Evolutionary conservation across 805 yeast genomes (phyloP).

Genomic region (Wickerhamomyces canadensis): DNA sequence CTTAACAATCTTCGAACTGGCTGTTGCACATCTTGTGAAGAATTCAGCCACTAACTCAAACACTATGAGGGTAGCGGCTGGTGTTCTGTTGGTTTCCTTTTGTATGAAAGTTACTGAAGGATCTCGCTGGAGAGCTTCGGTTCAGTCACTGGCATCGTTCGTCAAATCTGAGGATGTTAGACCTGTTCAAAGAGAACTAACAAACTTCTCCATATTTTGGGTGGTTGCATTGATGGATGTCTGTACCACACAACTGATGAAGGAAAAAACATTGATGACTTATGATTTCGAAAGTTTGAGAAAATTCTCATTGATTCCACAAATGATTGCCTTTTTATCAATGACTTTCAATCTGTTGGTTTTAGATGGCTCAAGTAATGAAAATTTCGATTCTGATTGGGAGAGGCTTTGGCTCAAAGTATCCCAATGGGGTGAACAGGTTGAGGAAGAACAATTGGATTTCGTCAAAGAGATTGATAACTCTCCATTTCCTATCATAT

Average conservation of each 20-base stretch:
- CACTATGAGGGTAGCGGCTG: slow-evolving; percentile 2
- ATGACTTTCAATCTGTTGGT: slow-evolving; percentile 7
- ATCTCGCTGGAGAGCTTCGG: slow-evolving; percentile 2
- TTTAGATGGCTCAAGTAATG: slow-evolving; percentile 1
- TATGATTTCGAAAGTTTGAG: slow-evolving; percentile 5
- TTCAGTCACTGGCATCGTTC: slow-evolving; percentile 1
- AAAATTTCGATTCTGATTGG: slow-evolving; percentile 31
- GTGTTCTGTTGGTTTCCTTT: slow-evolving; percentile 2
- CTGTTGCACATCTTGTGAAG: slow-evolving; percentile 3
- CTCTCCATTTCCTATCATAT: slow-evolving; percentile 30
- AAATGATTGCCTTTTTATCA: slow-evolving; percentile 3
- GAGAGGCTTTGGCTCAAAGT: slow-evolving; percentile 32
- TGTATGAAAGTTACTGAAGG: slow-evolving; percentile 1
- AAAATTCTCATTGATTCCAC: slow-evolving; percentile 2
- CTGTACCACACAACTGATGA: slow-evolving; percentile 2
- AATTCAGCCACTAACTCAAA: background rate
- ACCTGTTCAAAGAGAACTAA: slow-evolving; percentile 3
- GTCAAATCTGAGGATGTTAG: slow-evolving; percentile 6
- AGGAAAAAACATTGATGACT: slow-evolving; percentile 5
- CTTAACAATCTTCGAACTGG: slow-evolving; percentile 4
- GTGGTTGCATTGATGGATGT: slow-evolving; percentile 3
- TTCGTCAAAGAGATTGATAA: slow-evolving; percentile 25
- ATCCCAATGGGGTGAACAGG: slow-evolving; percentile 26
- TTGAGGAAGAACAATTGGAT: slow-evolving; percentile 14
- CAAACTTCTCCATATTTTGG: slow-evolving; percentile 3